phyloP scores from a whole-genome alignment of 306 rosid genomes.

The Pterocarpus macrocarpus region DNA sequence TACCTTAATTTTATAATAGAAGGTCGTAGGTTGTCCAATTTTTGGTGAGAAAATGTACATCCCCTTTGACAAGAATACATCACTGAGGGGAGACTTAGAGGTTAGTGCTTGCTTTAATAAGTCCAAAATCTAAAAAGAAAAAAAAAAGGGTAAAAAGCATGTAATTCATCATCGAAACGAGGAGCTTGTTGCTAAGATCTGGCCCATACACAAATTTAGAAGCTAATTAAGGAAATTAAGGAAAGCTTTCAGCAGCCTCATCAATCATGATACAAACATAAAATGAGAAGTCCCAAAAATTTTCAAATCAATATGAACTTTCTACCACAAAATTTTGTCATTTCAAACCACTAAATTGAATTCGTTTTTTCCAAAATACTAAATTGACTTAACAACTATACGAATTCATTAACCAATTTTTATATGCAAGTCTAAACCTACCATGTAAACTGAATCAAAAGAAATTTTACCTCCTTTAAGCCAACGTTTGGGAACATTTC shows the following conservation, averaged over 20 bases:
- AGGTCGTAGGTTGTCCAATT: not conserved
- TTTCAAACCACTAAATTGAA: not conserved
- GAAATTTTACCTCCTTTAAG: conserved; percentile 23
- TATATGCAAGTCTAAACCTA: no score
- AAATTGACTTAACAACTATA: no score
- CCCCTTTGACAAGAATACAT: conserved; percentile 32
- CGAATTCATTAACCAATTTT: no score
- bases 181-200: no score
- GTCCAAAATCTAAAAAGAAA: conserved; percentile 33
- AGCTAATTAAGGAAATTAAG: not conserved
- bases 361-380: no score
- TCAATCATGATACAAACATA: not conserved
- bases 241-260: not conserved
- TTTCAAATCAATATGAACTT: not conserved
- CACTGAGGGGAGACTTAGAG: conserved; percentile 45
- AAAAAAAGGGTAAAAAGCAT: not conserved
- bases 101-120: conserved; percentile 31
- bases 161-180: not conserved
- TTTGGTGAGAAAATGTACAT: conserved; percentile 36
- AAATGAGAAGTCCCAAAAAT: not conserved
- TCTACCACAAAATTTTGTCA: not conserved
- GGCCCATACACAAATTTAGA: not conserved
- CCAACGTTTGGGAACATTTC: conserved; percentile 3
- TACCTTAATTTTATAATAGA: not conserved
- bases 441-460: not conserved